Percentiles rank a stretch among this genome's conserved stretches.
Conservation (phyloP, 306 rosid species). For the Lathyrus aphaca region DNA sequence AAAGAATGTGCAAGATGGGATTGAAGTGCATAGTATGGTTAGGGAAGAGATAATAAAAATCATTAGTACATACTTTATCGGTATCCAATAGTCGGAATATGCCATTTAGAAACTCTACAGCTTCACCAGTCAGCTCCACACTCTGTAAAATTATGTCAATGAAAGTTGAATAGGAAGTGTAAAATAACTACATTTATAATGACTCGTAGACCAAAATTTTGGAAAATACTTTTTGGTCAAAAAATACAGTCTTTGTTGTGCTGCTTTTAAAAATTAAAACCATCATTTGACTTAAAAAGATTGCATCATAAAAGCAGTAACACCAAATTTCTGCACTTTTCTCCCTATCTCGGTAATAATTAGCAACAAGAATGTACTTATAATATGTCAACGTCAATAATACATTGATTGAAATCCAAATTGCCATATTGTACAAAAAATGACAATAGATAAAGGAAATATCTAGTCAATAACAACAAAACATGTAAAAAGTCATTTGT, state of each 20-base stretch:
- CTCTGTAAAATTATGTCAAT: conserved; percentile 61
- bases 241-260: not conserved
- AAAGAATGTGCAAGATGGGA: not conserved
- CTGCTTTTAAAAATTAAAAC: conserved; percentile 12
- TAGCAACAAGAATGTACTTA: conserved; percentile 17
- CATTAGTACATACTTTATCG: conserved; percentile 65
- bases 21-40: conserved; percentile 29
- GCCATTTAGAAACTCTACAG: conserved; percentile 81
- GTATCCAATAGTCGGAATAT: conserved; percentile 77
- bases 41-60: conserved; percentile 25
- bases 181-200: conserved; percentile 30
- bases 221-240: conserved; percentile 28
- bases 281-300: conserved; percentile 29
- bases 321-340: conserved; percentile 21
- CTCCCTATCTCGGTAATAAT: conserved; percentile 24
- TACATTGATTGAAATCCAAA: conserved; percentile 34
- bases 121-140: conserved; percentile 88
- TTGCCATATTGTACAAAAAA: conserved; percentile 25
- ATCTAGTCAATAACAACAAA: conserved; percentile 6
- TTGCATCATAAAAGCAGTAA: conserved; percentile 24
- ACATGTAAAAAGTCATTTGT: not conserved
- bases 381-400: conserved; percentile 26
- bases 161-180: conserved; percentile 29
- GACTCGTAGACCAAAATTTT: conserved; percentile 12
- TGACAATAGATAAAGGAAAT: conserved; percentile 17